Evolutionary conservation across 2,329 filamentous ascomycete genomes (phyloP).

Genomic region (Penicillium sp.): DNA sequence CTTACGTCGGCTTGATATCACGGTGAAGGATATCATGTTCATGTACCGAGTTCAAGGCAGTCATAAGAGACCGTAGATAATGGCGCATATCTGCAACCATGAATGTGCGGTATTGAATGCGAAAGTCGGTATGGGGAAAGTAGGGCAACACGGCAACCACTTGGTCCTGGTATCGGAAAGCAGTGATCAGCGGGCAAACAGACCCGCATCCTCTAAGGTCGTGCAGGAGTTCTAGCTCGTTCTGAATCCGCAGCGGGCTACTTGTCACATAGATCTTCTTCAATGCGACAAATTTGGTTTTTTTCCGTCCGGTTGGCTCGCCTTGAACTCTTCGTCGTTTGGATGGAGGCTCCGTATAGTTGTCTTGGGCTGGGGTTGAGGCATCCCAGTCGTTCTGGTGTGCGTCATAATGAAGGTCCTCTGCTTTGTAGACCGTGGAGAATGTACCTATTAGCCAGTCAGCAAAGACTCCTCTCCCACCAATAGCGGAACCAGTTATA

Average conservation of each 20-base stretch:
- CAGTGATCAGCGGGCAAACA: conserved; percentile 93
- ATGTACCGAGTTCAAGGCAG: conserved; percentile 79
- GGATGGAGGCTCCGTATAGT: conserved; percentile 67
- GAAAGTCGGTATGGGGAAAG: conserved; percentile 92
- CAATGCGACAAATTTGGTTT: conserved; percentile 82
- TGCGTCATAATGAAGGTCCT: conserved; percentile 80
- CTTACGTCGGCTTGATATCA: conserved; percentile 87
- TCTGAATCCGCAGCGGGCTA: conserved; percentile 87
- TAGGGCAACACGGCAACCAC: conserved; percentile 93
- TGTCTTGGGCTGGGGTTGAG: conserved; percentile 58
- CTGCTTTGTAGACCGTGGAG: conserved; percentile 97
- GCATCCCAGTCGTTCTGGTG: conserved; percentile 88
- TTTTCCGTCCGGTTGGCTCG: conserved; percentile 42
- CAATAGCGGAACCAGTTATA: conserved; percentile 35
- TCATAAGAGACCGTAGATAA: conserved; percentile 86
- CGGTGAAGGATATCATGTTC: conserved; percentile 81
- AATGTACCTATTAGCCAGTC: conserved; percentile 69
- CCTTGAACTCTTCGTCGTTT: conserved; percentile 51
- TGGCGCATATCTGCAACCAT: conserved; percentile 79
- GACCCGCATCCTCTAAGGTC: conserved; percentile 78
- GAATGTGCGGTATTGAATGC: conserved; percentile 86
- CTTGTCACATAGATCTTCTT: conserved; percentile 99
- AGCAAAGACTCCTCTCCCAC: neutral
- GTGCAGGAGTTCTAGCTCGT: conserved; percentile 90
- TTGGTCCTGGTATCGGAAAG: conserved; percentile 92